Conservation (phyloP, 306 rosid genomes). For the Luffa aegyptiaca region DNA sequence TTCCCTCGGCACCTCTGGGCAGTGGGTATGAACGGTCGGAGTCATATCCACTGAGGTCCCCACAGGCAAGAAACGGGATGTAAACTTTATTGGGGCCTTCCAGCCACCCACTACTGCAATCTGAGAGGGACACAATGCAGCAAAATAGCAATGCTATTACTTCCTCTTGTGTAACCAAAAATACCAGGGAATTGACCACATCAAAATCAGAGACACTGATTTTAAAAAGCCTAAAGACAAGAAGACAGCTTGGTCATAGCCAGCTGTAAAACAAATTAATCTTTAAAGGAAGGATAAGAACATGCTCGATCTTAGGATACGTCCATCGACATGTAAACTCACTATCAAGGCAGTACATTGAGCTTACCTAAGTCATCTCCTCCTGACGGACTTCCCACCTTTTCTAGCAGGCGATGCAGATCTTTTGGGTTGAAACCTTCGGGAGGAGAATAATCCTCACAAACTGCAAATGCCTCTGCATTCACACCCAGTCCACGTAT, state of each 20-base stretch:
- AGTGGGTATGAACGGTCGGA: slow-evolving; percentile 85
- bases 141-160: slow-evolving; percentile 9
- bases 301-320: slow-evolving; percentile 2
- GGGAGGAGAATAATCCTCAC: slow-evolving; percentile 91
- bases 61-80: slow-evolving; percentile 88
- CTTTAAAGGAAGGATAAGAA: slow-evolving; percentile 2
- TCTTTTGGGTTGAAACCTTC: slow-evolving; percentile 84
- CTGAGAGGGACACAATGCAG: slow-evolving; percentile 24
- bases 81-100: slow-evolving; percentile 95
- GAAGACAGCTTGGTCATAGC: neutral
- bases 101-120: slow-evolving; percentile 94
- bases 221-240: neutral
- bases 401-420: slow-evolving; percentile 76
- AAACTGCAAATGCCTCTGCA: slow-evolving; percentile 97
- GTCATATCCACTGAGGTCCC: slow-evolving; percentile 78
- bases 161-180: slow-evolving; percentile 3
- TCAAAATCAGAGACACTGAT: neutral
- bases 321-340: neutral
- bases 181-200: slow-evolving; percentile 12
- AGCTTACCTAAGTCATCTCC: slow-evolving; percentile 73
- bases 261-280: slow-evolving; percentile 5
- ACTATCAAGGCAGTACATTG: neutral
- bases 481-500: neutral
- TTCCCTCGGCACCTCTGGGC: slow-evolving; percentile 70
- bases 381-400: slow-evolving; percentile 94